phyloP scores from a whole-genome alignment of 352 stramenopile species.

The Blastocystis sp. region DNA sequence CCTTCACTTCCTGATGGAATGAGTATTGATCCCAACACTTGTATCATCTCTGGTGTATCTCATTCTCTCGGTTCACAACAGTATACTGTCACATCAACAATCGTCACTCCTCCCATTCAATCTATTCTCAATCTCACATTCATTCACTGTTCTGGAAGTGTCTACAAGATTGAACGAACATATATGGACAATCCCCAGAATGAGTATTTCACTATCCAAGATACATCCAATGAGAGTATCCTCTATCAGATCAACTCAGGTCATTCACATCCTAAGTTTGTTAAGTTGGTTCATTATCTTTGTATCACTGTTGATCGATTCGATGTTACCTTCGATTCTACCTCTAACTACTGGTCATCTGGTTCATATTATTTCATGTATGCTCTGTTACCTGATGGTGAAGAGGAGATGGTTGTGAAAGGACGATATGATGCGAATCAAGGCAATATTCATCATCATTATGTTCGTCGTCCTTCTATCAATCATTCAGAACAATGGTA shows the following conservation, averaged over 20 bases:
- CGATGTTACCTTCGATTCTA: background rate
- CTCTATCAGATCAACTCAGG: background rate
- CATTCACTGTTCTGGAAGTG: background rate
- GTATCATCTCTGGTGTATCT: conserved; percentile 10
- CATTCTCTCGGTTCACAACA: background rate
- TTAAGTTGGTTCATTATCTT: background rate
- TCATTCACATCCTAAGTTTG: background rate
- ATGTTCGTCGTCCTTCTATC: background rate
- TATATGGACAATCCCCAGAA: background rate
- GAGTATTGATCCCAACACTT: conserved; percentile 5
- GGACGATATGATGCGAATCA: background rate
- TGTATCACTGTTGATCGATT: background rate
- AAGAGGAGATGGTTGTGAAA: background rate
- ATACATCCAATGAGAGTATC: background rate
- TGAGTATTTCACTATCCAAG: background rate
- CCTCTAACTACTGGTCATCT: background rate
- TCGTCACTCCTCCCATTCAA: background rate
- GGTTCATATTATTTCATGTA: background rate
- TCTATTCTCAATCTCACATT: conserved; percentile 17
- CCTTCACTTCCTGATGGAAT: background rate
- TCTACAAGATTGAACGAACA: conserved; percentile 4
- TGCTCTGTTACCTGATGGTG: background rate
- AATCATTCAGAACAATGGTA: background rate
- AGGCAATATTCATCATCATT: background rate
- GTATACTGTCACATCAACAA: conserved; percentile 42